phyloP scores from a whole-genome alignment of 768 basidiomycete genomes.

The Agaricus subrufescens region DNA sequence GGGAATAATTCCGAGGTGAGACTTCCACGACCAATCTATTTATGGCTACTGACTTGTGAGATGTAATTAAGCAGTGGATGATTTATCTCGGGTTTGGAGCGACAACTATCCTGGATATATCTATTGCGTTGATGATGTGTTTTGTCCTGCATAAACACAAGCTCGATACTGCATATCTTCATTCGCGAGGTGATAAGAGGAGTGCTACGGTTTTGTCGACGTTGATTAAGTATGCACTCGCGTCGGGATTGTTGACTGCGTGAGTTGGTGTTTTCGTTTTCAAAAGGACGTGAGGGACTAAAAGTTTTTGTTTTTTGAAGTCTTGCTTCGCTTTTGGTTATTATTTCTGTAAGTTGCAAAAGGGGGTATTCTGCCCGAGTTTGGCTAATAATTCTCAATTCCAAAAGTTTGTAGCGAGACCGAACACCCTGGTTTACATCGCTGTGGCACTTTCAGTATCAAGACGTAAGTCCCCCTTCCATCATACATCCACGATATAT shows the following conservation, averaged over 20 bases:
- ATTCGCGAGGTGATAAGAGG: neutral
- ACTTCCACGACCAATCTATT: neutral
- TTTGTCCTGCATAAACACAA: conserved; percentile 25
- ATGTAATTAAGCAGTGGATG: conserved; percentile 18
- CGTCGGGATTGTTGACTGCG: conserved; percentile 27
- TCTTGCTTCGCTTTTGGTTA: conserved; percentile 24
- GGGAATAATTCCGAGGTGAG: neutral
- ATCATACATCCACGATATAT: neutral
- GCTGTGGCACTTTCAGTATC: conserved; percentile 27
- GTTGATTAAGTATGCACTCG: conserved; percentile 26
- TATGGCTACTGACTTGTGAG: too few species aligned
- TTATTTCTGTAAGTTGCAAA: conserved; percentile 19
- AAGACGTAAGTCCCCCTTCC: conserved; percentile 18
- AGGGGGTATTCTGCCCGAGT: neutral
- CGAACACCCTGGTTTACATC: conserved; percentile 25
- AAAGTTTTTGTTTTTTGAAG: conserved; percentile 7
- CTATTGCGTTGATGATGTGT: conserved; percentile 28
- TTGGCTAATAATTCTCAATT: neutral
- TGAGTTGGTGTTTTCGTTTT: conserved; percentile 1
- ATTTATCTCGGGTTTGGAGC: conserved; percentile 29
- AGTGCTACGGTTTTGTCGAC: conserved; percentile 22
- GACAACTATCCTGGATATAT: conserved; percentile 24
- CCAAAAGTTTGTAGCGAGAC: conserved; percentile 24
- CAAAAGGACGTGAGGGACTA: neutral
- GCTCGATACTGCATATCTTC: neutral